phyloP scores from a whole-genome alignment of 2,329 filamentous ascomycete species.

The Sphaceloma murrayae region DNA sequence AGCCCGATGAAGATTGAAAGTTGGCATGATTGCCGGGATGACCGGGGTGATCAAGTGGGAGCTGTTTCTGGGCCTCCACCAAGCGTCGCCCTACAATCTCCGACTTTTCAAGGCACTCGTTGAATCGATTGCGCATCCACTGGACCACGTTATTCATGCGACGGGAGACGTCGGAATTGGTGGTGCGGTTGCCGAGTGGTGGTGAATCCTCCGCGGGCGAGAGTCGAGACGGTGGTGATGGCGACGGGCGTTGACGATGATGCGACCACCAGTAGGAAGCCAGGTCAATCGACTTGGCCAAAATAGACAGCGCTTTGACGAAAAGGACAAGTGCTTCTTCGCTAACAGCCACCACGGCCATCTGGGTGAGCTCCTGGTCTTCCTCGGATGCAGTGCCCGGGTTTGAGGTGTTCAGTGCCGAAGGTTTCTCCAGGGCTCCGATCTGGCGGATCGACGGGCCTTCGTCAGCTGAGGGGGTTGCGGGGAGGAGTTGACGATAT shows the following conservation, averaged over 20 bases:
- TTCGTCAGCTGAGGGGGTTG: slow-evolving; percentile 68
- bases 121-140: slow-evolving; percentile 90
- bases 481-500: slow-evolving; percentile 89
- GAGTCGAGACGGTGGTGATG: slow-evolving; percentile 23
- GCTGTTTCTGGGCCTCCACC: slow-evolving; percentile 70
- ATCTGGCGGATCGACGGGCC: slow-evolving; percentile 52
- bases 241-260: slow-evolving; percentile 1
- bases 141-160: slow-evolving; percentile 90
- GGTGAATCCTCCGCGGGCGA: slow-evolving; percentile 17
- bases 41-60: slow-evolving; percentile 75
- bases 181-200: slow-evolving; percentile 20
- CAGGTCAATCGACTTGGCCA: slow-evolving; percentile 93
- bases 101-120: slow-evolving; percentile 92
- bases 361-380: slow-evolving; percentile 69
- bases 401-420: slow-evolving; percentile 20
- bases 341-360: slow-evolving; percentile 76
- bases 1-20: slow-evolving; percentile 41
- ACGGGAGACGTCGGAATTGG: slow-evolving; percentile 37
- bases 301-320: slow-evolving; percentile 80
- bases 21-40: slow-evolving; percentile 69
- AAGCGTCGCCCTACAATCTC: slow-evolving; percentile 87
- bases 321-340: slow-evolving; percentile 95
- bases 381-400: slow-evolving; percentile 48
- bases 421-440: slow-evolving; percentile 44
- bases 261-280: slow-evolving; percentile 75